Evolutionary conservation across 805 yeast genomes (phyloP), one percentile per base, ranked within the genome.

Genomic region (Ogataea siamensis): DNA sequence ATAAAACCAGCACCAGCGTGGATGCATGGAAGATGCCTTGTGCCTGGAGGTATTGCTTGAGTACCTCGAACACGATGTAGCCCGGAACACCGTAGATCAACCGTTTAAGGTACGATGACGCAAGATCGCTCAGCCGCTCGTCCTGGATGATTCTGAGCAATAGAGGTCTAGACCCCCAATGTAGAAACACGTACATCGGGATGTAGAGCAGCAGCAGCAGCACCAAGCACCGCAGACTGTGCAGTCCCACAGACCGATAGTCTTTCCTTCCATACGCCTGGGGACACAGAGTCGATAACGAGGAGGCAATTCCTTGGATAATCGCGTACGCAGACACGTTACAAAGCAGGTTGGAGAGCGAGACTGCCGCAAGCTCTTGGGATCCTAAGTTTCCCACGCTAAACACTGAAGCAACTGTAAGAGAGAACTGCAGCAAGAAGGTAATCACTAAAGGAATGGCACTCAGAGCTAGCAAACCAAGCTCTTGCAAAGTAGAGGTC

Each of bases 341-440:
- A 5, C 78, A 78, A 7, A 78, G 64, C 69, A 76, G 68, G 9
- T 77, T 69, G 3, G 80, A 77, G 64, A 76, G 65, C 1, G 78
- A 70, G 9, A 76, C 80, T 0, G 81, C 80, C 3, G 80, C 81
- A 39, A 76, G 61, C 44, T 74, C 78, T 20, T 67, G 62, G 3
- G 78, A 71, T n/a, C 82, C 81, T 28, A 76, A 54, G 46, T 74
- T 78, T n/a, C 82, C 81, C 12, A 74, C 82, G 32, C 70, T 62
- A 46, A 75, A 70, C 4, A 75, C 78, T 2, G 78, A 71, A 0
- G 73, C 75, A 0, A 76, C 72, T 2, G 78, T 69, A 15, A 75
- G 54, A 5, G 80, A 74, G 39, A 71, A 72, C 49, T 76, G 78
- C 32, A 76, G 57, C n/a, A 76, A 53, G 45, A 76, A 74, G 0